Evolutionary conservation across 1,284 basidiomycete species (phyloP).

Genomic region (Cutaneotrichosporon cyanovorans): DNA sequence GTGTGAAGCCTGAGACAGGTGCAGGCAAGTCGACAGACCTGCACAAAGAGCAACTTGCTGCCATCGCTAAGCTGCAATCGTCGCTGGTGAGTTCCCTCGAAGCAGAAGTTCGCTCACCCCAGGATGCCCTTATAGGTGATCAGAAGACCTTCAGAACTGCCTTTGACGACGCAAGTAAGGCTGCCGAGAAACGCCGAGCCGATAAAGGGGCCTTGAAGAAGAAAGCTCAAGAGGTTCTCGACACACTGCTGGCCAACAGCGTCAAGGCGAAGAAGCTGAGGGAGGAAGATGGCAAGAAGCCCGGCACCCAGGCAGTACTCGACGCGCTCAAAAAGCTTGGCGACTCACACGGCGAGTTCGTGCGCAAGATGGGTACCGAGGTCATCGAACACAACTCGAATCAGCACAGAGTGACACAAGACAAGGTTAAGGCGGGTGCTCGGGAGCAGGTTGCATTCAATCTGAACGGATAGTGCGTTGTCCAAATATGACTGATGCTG

Average conservation of each 20-base stretch:
- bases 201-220: conserved; percentile 36
- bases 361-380: conserved; percentile 37
- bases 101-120: background rate
- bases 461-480: conserved; percentile 34
- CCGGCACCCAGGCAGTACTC: conserved; percentile 38
- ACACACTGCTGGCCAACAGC: conserved; percentile 34
- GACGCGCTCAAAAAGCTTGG: conserved; percentile 40
- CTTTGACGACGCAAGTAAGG: conserved; percentile 28
- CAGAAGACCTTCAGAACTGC: conserved; percentile 25
- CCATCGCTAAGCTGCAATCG: conserved; percentile 32
- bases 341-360: conserved; percentile 36
- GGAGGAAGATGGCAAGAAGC: conserved; percentile 24
- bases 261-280: conserved; percentile 41
- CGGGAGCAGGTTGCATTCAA: conserved; percentile 46
- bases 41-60: conserved; percentile 32
- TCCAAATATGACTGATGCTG: background rate
- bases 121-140: conserved; percentile 31
- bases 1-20: conserved; percentile 9
- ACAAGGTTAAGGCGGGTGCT: conserved; percentile 33
- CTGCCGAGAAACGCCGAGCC: conserved; percentile 33
- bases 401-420: conserved; percentile 41
- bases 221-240: conserved; percentile 39
- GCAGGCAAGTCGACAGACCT: conserved; percentile 29
- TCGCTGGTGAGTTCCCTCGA: conserved; percentile 17
- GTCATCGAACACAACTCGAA: conserved; percentile 43